Evolutionary conservation across 1,284 basidiomycete species (phyloP).

Genomic region (Ceratobasidium papillatum): DNA sequence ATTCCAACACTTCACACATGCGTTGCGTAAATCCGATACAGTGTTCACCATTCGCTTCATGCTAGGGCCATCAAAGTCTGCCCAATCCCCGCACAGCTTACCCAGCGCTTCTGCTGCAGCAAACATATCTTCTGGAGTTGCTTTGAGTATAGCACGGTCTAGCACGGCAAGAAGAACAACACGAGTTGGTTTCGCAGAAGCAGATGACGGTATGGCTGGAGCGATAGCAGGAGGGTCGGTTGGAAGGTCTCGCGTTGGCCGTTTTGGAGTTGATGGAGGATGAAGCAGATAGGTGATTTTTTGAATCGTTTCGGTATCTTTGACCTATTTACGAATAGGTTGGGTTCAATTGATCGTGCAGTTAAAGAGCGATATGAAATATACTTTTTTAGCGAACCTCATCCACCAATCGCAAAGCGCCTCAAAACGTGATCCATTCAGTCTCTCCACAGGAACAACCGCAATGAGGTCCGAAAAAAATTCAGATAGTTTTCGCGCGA

Average conservation of each 20-base stretch:
- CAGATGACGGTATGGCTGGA: neutral
- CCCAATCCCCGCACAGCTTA: neutral
- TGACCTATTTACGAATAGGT: neutral
- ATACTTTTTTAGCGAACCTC: constrained; percentile 41
- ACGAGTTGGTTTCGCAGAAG: neutral
- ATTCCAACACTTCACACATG: constrained; percentile 24
- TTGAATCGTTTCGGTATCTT: constrained; percentile 25
- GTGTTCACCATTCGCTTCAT: neutral
- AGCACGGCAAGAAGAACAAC: constrained; percentile 1
- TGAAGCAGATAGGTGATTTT: constrained; percentile 34
- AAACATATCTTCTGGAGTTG: constrained; percentile 3
- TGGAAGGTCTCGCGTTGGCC: neutral
- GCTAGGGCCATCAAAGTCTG: neutral
- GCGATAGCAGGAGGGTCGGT: neutral
- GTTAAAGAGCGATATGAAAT: neutral
- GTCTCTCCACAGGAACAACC: constrained; percentile 7
- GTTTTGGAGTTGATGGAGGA: constrained; percentile 7
- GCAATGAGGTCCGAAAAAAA: constrained; percentile 39
- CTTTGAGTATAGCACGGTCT: constrained; percentile 9
- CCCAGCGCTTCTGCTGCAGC: constrained; percentile 20
- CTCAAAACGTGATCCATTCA: constrained; percentile 34
- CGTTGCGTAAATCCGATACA: constrained; percentile 22
- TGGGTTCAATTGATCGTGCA: neutral
- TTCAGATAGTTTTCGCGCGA: constrained; percentile 23
- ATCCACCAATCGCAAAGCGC: constrained; percentile 43